Base-by-base conservation (phyloP, 331 rosid species). In the Malus hybrid region DNA sequence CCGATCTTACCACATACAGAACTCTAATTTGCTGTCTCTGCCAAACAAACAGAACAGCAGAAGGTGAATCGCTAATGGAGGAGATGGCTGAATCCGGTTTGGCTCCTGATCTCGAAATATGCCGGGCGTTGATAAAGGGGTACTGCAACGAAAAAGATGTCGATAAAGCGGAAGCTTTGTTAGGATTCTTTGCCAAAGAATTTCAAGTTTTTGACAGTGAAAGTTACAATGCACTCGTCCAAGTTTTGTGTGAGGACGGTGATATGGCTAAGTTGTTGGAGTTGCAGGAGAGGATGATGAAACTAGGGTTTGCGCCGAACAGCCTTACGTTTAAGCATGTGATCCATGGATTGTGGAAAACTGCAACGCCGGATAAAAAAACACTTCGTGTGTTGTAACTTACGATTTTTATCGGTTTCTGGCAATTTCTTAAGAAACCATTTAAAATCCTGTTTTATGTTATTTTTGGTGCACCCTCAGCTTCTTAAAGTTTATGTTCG, bases 181-280 rank as follows among this genome's bases (percentile, higher is more conserved):
- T 93, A 78, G 78, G 81, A 63, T 85, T 85, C 36, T 86, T 87
- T 69, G 97, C 95, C 46, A 69, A 36, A 60, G 87, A 80, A 62
- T 86, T 88, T 80, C 89, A 77, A 84, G 72, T 88, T 76, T 90
- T 82, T 14, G 95, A 94, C 79, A 80, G 83, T 20, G 88, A 81
- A 76, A 91, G 97, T 88, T 90, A 86, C 88, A 94, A 91, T 82
- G 73, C 85, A 36, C 61, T 94, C 31, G 83, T 85, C 59, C 80
- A 86, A 76, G 81, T 77, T 54, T 76, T 76, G 20, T 77, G 86
- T 6, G 92, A 90, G 82, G 80, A 36, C 65, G 93, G 95, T 31
- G 78, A 85, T 73, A 85, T 85, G 78, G 69, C 67, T 22, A 76
- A 89, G 86, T 81, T 90, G 80, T 80, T 93, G 87, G 90, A 87